Evolutionary conservation across 2,329 filamentous ascomycete genomes (phyloP).

Genomic region (Tothia fuscella): DNA sequence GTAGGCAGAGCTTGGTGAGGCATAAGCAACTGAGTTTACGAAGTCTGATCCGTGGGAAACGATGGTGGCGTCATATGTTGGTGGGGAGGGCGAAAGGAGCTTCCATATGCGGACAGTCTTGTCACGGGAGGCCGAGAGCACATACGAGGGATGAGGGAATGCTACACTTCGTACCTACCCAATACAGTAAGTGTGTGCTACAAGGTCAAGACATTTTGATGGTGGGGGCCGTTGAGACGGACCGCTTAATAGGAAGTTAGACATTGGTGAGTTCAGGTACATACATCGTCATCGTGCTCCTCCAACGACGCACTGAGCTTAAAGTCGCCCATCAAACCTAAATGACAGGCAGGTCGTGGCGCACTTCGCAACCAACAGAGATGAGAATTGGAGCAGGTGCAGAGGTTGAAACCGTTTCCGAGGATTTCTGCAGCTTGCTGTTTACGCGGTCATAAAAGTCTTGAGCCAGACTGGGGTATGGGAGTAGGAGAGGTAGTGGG

Average conservation of each 20-base stretch:
- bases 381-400: no score
- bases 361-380: no score
- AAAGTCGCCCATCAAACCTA: slow-evolving; percentile 57
- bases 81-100: slow-evolving; percentile 51
- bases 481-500: no score
- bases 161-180: slow-evolving; percentile 71
- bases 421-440: no score
- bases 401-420: no score
- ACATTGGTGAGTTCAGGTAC: slow-evolving; percentile 20
- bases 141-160: slow-evolving; percentile 59
- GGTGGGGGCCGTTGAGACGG: no score
- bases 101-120: slow-evolving; percentile 83
- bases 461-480: no score
- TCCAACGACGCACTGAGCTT: slow-evolving; percentile 84
- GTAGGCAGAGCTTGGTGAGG: slow-evolving; percentile 54
- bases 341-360: no score
- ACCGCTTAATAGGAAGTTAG: no score
- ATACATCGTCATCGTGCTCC: slow-evolving; percentile 89
- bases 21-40: slow-evolving; percentile 72
- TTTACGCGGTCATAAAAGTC: no score
- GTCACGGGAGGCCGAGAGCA: slow-evolving; percentile 84
- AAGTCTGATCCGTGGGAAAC: slow-evolving; percentile 71
- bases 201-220: no score
- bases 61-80: slow-evolving; percentile 65
- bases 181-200: background rate